Conservation (phyloP, 1,284 basidiomycete species). For the Athelia psychrophila region DNA sequence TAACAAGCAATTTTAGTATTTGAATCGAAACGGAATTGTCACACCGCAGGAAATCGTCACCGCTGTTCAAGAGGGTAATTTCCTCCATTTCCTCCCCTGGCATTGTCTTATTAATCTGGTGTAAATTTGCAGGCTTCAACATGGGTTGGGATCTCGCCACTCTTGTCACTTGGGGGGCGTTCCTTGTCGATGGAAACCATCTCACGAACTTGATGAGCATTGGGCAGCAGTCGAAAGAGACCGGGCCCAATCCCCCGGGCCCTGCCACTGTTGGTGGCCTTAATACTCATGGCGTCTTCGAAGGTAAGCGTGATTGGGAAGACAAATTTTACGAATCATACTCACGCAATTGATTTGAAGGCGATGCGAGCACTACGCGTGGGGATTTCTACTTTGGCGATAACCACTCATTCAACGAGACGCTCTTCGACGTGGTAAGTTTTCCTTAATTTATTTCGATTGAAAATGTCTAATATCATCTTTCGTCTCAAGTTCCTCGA, state of each 20-base stretch:
- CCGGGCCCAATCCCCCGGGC: background rate
- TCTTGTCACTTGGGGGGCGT: background rate
- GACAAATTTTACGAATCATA: background rate
- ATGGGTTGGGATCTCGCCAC: background rate
- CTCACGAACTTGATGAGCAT: slow-evolving; percentile 1
- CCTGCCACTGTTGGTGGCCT: background rate
- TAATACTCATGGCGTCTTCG: background rate
- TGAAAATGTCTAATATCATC: too few species aligned
- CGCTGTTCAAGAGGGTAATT: background rate
- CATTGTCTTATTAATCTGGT: background rate
- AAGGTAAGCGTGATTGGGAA: background rate
- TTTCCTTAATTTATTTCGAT: background rate
- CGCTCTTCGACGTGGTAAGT: slow-evolving; percentile 20
- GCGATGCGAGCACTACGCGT: slow-evolving; percentile 13
- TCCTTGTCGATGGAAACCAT: background rate
- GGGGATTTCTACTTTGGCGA: slow-evolving; percentile 20
- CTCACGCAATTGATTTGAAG: background rate
- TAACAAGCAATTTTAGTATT: background rate
- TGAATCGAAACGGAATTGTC: background rate
- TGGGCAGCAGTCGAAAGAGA: background rate
- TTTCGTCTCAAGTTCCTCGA: background rate
- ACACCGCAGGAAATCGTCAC: background rate
- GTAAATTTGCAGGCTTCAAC: background rate
- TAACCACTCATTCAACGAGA: slow-evolving; percentile 24
- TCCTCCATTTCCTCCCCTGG: background rate